Conservation (phyloP, 1,284 basidiomycete species). For the Termitomyces sp. region DNA sequence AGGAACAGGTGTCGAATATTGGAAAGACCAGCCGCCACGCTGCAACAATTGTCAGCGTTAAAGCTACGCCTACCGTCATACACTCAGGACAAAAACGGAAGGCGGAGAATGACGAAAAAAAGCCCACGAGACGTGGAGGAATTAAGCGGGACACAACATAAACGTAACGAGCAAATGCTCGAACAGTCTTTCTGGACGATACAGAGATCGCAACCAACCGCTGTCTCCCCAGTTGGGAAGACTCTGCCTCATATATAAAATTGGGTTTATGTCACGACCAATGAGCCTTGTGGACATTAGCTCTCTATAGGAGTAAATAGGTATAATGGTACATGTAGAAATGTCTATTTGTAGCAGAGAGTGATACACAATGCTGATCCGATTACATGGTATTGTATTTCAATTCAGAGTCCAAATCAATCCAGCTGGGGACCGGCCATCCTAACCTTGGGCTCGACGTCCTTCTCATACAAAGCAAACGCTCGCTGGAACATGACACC, state of each 20-base stretch:
- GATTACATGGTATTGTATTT: conserved; percentile 3
- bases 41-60: conserved; percentile 74
- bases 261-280: too few relatives aligned
- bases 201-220: too few relatives aligned
- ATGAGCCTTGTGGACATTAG: too few relatives aligned
- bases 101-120: conserved; percentile 48
- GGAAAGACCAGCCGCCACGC: conserved; percentile 31
- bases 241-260: too few relatives aligned
- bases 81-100: conserved; percentile 60
- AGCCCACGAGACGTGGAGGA: conserved; percentile 47
- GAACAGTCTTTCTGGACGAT: too few relatives aligned
- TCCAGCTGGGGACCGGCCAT: conserved; percentile 64
- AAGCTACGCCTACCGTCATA: conserved; percentile 34
- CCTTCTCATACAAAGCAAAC: conserved; percentile 84
- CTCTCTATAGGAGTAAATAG: too few relatives aligned
- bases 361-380: conserved; percentile 2
- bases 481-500: conserved; percentile 91
- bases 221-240: too few relatives aligned
- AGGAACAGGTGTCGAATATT: conserved; percentile 56
- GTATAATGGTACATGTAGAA: background rate
- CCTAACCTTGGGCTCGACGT: conserved; percentile 75
- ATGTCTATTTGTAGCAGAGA: conserved; percentile 1
- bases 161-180: too few relatives aligned
- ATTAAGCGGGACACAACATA: conserved; percentile 43
- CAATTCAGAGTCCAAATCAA: conserved; percentile 8